Evolutionary conservation across 2,329 filamentous ascomycete genomes (phyloP).

Genomic region (Colletotrichum eremochloae): DNA sequence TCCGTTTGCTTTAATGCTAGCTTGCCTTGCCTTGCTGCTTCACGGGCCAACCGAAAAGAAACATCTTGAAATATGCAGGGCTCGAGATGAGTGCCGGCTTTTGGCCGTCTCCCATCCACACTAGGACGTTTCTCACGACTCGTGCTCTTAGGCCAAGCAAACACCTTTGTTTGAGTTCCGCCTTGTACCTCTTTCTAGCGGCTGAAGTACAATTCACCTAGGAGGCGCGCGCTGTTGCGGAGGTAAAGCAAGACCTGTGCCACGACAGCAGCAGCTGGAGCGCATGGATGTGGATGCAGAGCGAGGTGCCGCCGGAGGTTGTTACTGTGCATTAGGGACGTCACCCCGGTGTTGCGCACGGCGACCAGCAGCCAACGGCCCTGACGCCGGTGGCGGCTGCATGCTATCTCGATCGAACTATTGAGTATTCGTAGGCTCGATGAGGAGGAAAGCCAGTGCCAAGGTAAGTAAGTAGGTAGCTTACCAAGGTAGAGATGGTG

Average conservation of each 20-base stretch:
- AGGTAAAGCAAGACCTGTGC: not conserved
- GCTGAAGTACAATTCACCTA: not conserved
- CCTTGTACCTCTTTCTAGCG: not conserved
- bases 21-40: slow-evolving; percentile 2
- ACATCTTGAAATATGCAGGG: slow-evolving; percentile 36
- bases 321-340: not conserved
- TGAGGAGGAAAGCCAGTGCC: not conserved
- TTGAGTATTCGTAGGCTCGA: not conserved
- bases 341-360: slow-evolving; percentile 39
- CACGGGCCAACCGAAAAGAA: not conserved
- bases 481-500: not conserved
- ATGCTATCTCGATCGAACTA: slow-evolving; percentile 33
- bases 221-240: not conserved
- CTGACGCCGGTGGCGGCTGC: not conserved
- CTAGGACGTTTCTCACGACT: slow-evolving; percentile 15
- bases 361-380: slow-evolving; percentile 31
- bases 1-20: slow-evolving; percentile 4
- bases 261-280: slow-evolving; percentile 1
- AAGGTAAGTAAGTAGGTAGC: not conserved
- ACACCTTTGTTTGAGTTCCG: not conserved
- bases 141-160: not conserved
- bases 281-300: slow-evolving; percentile 5
- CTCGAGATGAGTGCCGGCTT: slow-evolving; percentile 21
- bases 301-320: not conserved
- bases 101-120: slow-evolving; percentile 6